phyloP scores from a whole-genome alignment of 768 basidiomycete genomes.

The Panellus pusillus region DNA sequence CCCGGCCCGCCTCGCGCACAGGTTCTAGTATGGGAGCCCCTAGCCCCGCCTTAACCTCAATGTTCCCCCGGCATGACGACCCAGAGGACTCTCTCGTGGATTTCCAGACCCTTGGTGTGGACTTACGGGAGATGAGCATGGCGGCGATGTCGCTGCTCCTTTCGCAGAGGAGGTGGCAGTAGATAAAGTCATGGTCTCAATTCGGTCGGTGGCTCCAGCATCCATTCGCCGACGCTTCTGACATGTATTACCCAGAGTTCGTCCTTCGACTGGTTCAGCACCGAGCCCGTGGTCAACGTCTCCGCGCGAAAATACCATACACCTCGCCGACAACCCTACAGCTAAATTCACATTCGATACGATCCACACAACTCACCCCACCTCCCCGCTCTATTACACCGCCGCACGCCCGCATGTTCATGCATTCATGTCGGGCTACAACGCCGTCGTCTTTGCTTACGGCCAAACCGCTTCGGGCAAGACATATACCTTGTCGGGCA shows the following conservation, averaged over 20 bases:
- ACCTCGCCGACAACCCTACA: conserved; percentile 46
- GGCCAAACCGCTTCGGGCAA: conserved; percentile 83
- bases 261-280: conserved; percentile 47
- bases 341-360: conserved; percentile 71
- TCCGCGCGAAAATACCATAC: conserved; percentile 47
- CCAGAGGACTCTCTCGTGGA: conserved; percentile 75
- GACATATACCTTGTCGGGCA: conserved; percentile 64
- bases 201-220: conserved; percentile 50
- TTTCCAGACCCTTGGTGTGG: conserved; percentile 68
- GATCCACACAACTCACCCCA: conserved; percentile 75
- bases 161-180: conserved; percentile 59
- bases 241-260: conserved; percentile 45
- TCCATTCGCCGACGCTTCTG: conserved; percentile 5
- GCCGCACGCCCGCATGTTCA: conserved; percentile 78
- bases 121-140: conserved; percentile 50
- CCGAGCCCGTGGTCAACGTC: conserved; percentile 58
- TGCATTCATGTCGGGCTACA: conserved; percentile 96
- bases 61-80: conserved; percentile 29
- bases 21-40: conserved; percentile 17
- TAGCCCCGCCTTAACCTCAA: conserved; percentile 9
- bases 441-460: conserved; percentile 93
- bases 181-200: conserved; percentile 85
- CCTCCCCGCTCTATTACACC: conserved; percentile 75
- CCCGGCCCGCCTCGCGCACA: conserved; percentile 22
- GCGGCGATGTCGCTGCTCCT: conserved; percentile 26